A percentile compares a stretch with the other conserved stretches of the same genome.
Evolutionary conservation across 768 basidiomycete species (phyloP).

Genomic region (Russula ochroleuca): DNA sequence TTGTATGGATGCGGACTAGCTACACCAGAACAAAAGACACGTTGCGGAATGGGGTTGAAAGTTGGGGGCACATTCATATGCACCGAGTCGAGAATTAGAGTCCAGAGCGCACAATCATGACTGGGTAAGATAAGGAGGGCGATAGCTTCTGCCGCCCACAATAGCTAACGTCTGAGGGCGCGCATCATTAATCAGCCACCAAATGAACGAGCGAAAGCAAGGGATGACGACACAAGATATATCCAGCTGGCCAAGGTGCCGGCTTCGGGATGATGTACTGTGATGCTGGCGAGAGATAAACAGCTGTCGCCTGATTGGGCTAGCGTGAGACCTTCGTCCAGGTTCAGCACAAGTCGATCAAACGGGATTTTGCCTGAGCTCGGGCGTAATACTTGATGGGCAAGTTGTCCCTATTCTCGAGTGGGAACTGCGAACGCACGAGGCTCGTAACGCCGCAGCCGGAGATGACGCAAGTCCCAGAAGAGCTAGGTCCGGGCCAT

Average conservation of each 20-base stretch:
- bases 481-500: background rate
- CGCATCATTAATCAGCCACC: constrained; percentile 17
- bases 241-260: constrained; percentile 8
- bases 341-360: background rate
- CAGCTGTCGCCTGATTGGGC: constrained; percentile 4
- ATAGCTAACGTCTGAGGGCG: background rate
- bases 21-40: background rate
- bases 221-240: constrained; percentile 21
- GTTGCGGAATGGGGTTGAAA: constrained; percentile 18
- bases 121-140: constrained; percentile 8
- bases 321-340: background rate
- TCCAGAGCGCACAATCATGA: constrained; percentile 9
- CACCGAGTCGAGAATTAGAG: constrained; percentile 13
- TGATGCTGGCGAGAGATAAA: background rate
- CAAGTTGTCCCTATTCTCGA: background rate
- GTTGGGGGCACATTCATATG: background rate
- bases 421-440: background rate
- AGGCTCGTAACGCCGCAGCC: background rate
- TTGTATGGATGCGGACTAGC: background rate
- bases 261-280: background rate
- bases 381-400: background rate
- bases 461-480: background rate
- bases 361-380: background rate
- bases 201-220: background rate
- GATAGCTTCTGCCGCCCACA: background rate